phyloP scores from a whole-genome alignment of 768 basidiomycete species.

The Russula sp. region DNA sequence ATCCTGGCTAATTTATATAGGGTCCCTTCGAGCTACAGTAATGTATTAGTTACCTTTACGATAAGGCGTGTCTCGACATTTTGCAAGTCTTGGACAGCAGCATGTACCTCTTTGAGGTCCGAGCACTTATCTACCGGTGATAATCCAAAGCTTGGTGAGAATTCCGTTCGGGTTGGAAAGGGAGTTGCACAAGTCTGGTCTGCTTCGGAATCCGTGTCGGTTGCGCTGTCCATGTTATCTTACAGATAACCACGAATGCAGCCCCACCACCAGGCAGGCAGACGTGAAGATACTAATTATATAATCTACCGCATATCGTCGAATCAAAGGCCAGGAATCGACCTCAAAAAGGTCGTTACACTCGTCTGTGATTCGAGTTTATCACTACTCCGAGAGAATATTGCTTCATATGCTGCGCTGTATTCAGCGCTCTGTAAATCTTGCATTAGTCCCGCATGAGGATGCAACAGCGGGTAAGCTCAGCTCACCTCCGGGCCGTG shows the following conservation, averaged over 20 bases:
- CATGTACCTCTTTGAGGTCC: background rate
- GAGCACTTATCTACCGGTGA: background rate
- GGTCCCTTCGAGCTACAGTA: slow-evolving; percentile 12
- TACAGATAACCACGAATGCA: background rate
- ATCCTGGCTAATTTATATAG: slow-evolving; percentile 6
- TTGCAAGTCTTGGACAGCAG: background rate
- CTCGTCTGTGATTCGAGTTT: slow-evolving; percentile 47
- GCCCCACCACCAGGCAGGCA: background rate
- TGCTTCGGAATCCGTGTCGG: slow-evolving; percentile 45
- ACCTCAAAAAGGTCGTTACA: slow-evolving; percentile 47
- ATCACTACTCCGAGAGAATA: slow-evolving; percentile 54
- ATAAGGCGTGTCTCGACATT: slow-evolving; percentile 1
- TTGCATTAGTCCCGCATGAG: slow-evolving; percentile 1
- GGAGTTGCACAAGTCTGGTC: background rate
- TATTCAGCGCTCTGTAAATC: slow-evolving; percentile 49
- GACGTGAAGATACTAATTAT: background rate
- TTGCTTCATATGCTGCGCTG: slow-evolving; percentile 45
- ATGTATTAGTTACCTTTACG: slow-evolving; percentile 2
- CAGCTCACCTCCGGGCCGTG: slow-evolving; percentile 54
- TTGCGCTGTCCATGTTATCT: slow-evolving; percentile 36
- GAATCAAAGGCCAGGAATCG: slow-evolving; percentile 13
- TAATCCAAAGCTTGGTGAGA: background rate
- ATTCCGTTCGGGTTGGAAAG: slow-evolving; percentile 11
- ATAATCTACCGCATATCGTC: slow-evolving; percentile 18
- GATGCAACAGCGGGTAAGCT: slow-evolving; percentile 5